These are phyloP conservation scores for Candida endomychidarum DNA, from an alignment of 805 yeast genomes.

Conservation along the genomic window DNA sequence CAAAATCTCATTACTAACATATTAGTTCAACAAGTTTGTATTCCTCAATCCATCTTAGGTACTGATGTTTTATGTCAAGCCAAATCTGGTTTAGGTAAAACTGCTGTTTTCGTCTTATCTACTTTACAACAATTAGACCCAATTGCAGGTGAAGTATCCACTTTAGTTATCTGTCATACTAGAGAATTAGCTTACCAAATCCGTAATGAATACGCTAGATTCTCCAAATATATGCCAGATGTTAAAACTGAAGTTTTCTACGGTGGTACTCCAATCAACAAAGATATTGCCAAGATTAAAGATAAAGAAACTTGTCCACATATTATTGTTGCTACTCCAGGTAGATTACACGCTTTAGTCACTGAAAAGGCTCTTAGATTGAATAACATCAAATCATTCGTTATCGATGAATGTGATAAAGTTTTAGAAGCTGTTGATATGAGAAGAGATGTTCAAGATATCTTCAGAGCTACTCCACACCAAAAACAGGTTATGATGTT, in stretches of 20 bases:
- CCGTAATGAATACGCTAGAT: conserved; percentile 94
- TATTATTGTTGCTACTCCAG: conserved; percentile 97
- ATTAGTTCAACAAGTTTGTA: conserved; percentile 93
- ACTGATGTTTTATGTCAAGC: conserved; percentile 99
- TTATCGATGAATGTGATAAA: conserved; percentile 97
- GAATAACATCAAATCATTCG: conserved; percentile 88
- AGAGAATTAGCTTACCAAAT: conserved; percentile 99
- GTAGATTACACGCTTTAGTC: conserved; percentile 92
- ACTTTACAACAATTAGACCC: conserved; percentile 97
- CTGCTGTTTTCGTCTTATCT: conserved; percentile 95
- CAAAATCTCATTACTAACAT: conserved; percentile 5
- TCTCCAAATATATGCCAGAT: conserved; percentile 98
- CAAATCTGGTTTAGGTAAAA: conserved; percentile 98
- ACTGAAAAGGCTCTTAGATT: conserved; percentile 87
- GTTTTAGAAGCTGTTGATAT: conserved; percentile 87
- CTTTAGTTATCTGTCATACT: conserved; percentile 94
- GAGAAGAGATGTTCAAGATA: conserved; percentile 99
- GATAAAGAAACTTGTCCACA: conserved; percentile 95
- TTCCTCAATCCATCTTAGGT: conserved; percentile 96
- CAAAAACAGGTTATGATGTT: conserved; percentile 99
- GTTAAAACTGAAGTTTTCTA: conserved; percentile 95
- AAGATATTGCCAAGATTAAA: conserved; percentile 84
- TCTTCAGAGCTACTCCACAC: conserved; percentile 95
- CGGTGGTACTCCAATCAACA: conserved; percentile 88
- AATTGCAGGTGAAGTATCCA: conserved; percentile 93